These are phyloP conservation scores for Tilletia indica DNA, from an alignment of 1,284 basidiomycete species.

Conservation along the genomic window DNA sequence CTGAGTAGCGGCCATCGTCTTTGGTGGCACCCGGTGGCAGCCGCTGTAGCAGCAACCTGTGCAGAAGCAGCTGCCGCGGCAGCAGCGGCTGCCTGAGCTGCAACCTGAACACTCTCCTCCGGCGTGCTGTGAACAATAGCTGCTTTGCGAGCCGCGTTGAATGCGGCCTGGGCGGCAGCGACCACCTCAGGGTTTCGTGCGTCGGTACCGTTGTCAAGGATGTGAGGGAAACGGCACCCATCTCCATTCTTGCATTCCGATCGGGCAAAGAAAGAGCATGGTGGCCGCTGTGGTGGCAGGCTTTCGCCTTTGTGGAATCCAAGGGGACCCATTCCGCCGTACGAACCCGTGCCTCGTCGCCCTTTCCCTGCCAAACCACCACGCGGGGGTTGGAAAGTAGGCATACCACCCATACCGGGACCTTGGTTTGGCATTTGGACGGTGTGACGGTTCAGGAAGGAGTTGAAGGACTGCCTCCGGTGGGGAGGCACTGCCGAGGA, in stretches of 20 bases:
- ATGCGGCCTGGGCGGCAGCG: constrained; percentile 16
- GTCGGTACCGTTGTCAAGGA: constrained; percentile 52
- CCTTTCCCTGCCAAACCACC: constrained; percentile 24
- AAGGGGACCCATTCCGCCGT: constrained; percentile 17
- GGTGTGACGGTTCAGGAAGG: constrained; percentile 48
- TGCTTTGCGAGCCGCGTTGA: constrained; percentile 14
- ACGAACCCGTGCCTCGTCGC: constrained; percentile 17
- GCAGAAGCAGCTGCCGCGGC: constrained; percentile 10
- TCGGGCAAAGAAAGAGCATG: constrained; percentile 52
- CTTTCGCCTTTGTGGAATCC: constrained; percentile 24
- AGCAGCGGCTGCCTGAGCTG: constrained; percentile 8
- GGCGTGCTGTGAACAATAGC: constrained; percentile 16
- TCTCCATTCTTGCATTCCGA: constrained; percentile 50
- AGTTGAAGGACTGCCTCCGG: constrained; percentile 45
- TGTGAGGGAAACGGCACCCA: constrained; percentile 54
- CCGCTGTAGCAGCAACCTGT: constrained; percentile 1
- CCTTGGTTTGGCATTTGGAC: constrained; percentile 20
- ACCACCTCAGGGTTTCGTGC: constrained; percentile 28
- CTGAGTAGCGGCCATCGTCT: neutral
- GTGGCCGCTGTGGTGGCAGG: constrained; percentile 38
- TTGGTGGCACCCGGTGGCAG: constrained; percentile 3
- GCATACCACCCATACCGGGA: neutral
- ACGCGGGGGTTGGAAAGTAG: constrained; percentile 43
- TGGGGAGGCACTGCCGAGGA: constrained; percentile 20
- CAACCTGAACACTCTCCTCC: constrained; percentile 16